These are phyloP conservation scores for Vitis rotundifolia DNA, from an alignment of 164 flowering plant genomes.

Conservation along the genomic window DNA sequence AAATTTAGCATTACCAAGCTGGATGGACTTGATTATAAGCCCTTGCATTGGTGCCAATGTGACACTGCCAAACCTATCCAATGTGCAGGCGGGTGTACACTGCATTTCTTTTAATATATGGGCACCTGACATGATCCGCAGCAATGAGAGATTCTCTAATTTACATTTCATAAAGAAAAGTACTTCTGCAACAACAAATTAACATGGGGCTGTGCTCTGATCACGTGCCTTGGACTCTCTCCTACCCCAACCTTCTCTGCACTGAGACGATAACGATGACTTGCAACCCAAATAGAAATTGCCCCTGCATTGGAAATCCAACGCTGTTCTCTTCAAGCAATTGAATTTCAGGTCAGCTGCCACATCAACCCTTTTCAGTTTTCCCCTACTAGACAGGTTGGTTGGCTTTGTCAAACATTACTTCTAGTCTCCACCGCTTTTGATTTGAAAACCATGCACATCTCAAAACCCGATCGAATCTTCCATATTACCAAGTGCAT, in stretches of 20 bases:
- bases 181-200: slow-evolving; percentile 1
- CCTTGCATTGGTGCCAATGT: too few species aligned
- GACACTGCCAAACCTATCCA: too few species aligned
- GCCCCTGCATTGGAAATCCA: slow-evolving; percentile 17
- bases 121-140: too few species aligned
- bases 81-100: too few species aligned
- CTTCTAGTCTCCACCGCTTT: slow-evolving; percentile 21
- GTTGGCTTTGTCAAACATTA: slow-evolving; percentile 23
- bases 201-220: neutral
- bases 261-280: slow-evolving; percentile 10
- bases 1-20: too few species aligned
- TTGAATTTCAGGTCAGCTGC: slow-evolving; percentile 8
- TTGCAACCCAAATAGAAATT: neutral
- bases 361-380: neutral
- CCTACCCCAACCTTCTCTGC: neutral
- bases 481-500: slow-evolving; percentile 52
- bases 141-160: too few species aligned
- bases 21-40: too few species aligned
- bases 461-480: slow-evolving; percentile 48
- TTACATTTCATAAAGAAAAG: neutral
- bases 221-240: slow-evolving; percentile 4
- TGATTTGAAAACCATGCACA: slow-evolving; percentile 29
- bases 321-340: slow-evolving; percentile 15
- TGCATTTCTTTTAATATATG: too few species aligned
- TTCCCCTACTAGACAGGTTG: slow-evolving; percentile 2